Conservation (phyloP, 306 rosid species). For the Quercus dentata region DNA sequence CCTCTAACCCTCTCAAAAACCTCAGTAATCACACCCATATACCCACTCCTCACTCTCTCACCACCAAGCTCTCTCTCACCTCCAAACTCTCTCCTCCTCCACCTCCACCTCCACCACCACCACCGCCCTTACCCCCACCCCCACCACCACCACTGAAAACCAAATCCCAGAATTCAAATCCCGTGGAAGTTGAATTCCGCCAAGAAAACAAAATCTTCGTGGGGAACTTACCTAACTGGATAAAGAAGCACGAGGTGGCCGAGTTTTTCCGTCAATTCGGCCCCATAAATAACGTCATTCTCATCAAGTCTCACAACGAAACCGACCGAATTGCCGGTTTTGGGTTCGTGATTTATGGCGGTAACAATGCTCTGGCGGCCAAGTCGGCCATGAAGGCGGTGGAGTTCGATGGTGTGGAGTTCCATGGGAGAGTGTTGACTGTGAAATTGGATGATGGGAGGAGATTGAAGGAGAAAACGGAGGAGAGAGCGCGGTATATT, state of each 20-base stretch:
- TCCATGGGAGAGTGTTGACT: conserved; percentile 75
- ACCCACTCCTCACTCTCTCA: conserved; percentile 7
- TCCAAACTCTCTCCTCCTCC: conserved; percentile 46
- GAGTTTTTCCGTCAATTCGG: conserved; percentile 91
- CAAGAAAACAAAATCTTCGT: conserved; percentile 86
- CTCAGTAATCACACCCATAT: conserved; percentile 21
- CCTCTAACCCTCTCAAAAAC: conserved; percentile 57
- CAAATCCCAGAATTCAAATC: conserved; percentile 6
- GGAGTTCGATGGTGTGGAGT: conserved; percentile 92
- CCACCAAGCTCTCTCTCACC: not conserved
- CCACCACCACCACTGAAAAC: not conserved
- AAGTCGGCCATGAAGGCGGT: conserved; percentile 75
- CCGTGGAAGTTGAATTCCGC: conserved; percentile 33
- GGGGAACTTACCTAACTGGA: conserved; percentile 83
- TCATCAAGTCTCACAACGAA: conserved; percentile 62
- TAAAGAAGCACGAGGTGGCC: conserved; percentile 59
- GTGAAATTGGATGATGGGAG: conserved; percentile 84
- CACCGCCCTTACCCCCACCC: not conserved
- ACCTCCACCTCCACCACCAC: conserved; percentile 60
- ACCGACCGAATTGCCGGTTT: conserved; percentile 68
- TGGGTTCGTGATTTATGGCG: conserved; percentile 68
- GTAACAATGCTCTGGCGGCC: conserved; percentile 30
- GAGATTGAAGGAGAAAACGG: conserved; percentile 55
- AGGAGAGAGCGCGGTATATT: conserved; percentile 59
- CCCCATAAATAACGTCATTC: conserved; percentile 60